phyloP scores from a whole-genome alignment of 2,329 filamentous ascomycete species.

The Talaromyces sp. region DNA sequence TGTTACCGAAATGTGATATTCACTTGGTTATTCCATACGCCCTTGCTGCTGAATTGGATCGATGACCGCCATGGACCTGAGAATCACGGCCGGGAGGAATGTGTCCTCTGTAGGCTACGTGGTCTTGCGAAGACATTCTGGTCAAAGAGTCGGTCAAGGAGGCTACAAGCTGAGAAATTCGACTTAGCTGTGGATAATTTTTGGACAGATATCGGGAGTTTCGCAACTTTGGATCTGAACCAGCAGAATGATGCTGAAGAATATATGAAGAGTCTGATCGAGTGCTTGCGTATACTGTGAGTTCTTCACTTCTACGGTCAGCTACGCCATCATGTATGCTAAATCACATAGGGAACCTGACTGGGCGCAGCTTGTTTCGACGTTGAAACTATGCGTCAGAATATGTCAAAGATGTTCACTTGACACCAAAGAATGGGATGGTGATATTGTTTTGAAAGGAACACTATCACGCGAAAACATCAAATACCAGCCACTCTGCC shows the following conservation, averaged over 20 bases:
- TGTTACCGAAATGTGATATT: constrained; percentile 28
- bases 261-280: constrained; percentile 18
- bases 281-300: background rate
- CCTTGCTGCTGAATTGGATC: constrained; percentile 23
- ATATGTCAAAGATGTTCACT: background rate
- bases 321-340: background rate
- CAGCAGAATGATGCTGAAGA: constrained; percentile 18
- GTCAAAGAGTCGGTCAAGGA: no score
- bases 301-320: background rate
- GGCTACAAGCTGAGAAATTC: background rate
- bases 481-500: background rate
- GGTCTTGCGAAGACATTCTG: background rate
- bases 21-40: constrained; percentile 23
- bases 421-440: no score
- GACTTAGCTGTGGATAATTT: background rate
- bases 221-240: background rate
- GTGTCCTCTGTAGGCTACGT: constrained; percentile 17
- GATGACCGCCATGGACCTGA: background rate
- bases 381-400: background rate
- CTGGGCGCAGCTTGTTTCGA: background rate
- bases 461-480: background rate
- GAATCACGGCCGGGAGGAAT: background rate
- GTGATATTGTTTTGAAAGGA: background rate
- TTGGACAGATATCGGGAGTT: background rate
- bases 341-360: no score